phyloP scores from a whole-genome alignment of 192 early-diverging fungal species.

The Allomyces macrogynus region DNA sequence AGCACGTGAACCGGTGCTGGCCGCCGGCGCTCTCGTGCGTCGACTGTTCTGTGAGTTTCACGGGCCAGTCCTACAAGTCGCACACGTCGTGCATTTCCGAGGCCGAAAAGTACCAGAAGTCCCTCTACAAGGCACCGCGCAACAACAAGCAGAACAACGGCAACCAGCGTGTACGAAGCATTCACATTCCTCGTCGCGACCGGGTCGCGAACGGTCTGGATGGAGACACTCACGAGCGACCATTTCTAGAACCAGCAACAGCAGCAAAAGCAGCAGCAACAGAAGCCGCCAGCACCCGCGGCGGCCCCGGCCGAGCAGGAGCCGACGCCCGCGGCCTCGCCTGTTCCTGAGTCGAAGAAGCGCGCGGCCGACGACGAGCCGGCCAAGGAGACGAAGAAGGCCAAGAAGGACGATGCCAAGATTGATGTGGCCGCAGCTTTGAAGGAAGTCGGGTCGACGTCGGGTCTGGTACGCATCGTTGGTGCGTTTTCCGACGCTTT shows the following conservation, averaged over 20 bases:
- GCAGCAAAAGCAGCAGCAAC: background rate
- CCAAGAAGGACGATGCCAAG: constrained; percentile 12
- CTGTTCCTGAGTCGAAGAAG: constrained; percentile 16
- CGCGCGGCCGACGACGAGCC: constrained; percentile 2
- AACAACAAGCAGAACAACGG: constrained; percentile 17
- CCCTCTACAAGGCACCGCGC: constrained; percentile 39
- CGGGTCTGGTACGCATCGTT: too few species aligned
- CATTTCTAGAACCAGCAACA: background rate
- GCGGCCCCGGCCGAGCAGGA: constrained; percentile 1
- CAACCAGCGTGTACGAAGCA: constrained; percentile 4
- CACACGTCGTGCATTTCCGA: constrained; percentile 86
- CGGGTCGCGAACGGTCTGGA: background rate
- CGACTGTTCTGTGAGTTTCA: constrained; percentile 74
- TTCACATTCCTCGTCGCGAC: background rate
- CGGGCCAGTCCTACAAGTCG: constrained; percentile 45
- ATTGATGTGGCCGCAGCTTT: too few species aligned
- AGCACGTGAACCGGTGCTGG: constrained; percentile 60
- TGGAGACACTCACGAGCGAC: too few species aligned
- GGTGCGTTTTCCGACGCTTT: too few species aligned
- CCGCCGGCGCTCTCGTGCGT: constrained; percentile 74
- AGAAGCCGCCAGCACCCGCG: background rate
- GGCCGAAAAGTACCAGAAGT: constrained; percentile 80
- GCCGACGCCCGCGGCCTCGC: constrained; percentile 10
- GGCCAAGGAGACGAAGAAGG: constrained; percentile 7
- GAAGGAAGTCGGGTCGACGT: too few species aligned